Evolutionary conservation across 352 stramenopile genomes (phyloP), one percentile per base, ranked within the genome.

Genomic region (Globisporangium splendens): DNA sequence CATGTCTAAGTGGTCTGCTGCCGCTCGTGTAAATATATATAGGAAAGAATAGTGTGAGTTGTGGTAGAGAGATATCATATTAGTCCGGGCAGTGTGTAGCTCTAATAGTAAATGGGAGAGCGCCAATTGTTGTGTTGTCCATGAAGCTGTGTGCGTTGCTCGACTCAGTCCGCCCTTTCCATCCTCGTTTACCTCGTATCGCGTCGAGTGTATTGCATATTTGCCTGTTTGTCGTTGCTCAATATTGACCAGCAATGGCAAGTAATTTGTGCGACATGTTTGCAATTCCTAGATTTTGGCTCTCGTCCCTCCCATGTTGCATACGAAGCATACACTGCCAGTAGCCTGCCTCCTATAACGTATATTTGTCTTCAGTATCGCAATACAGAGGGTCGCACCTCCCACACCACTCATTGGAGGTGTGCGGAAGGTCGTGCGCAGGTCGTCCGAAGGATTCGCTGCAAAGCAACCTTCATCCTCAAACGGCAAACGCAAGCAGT

Each of bases 361-460:
- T 8, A 35, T 35, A 8, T 8, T 1, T 35, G 28, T 35, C 10
- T 43, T 44, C 17, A 44, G 18, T 24, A 22, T 43, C 41, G 44
- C 1, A 13, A n/a, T 17, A 18, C 20, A 38, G 24, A 28, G 20
- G 8, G 24, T 17, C 31, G 39, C 10, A 8, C 20, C 31, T 55
- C 48, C 5, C 6, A 46, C 39, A 48, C 38, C 53, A 59, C 20
- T 59, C 53, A 49, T 50, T 60, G 54, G 18, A 60, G 46, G 54
- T 50, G 42, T 53, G n/a, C 17, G 46, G 28, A 56, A 62, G 56
- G 63, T 66, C 21, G 42, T 35, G 8, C 44, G 63, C 66, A 59
- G 20, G 63, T 70, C 20, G 54, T 46, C 1, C n/a, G 41, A 61
- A 70, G 57, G 49, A 49, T 63, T 63, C 50, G 42, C 50, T 63